Base-by-base conservation (phyloP, 345 rosid genomes). In the Aquilaria yunnanensis region DNA sequence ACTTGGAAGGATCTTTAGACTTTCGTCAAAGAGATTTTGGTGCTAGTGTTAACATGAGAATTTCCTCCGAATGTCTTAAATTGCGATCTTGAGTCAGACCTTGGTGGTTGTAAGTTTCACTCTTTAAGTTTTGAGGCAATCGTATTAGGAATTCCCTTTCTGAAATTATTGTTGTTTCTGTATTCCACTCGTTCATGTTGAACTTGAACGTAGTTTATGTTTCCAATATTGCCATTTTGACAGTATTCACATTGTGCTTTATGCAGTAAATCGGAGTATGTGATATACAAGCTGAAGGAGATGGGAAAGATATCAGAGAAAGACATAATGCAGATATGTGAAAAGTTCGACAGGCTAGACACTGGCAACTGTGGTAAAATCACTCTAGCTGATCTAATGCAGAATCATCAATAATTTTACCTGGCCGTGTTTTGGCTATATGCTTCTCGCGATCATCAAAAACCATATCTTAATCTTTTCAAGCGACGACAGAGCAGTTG, bases 211-310 rank as follows among this genome's bases (percentile, higher is more conserved):
- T 11, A 34, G 2, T 12, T 3, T 1, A 47, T 52, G 16, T 48
- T 2, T 12, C 14, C 34, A 30, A 31, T 29, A 37, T n/a, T 31
- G 67, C 12, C 14, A 7, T 47, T 33, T 32, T 59, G 10, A 56
- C 57, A 43, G 56, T 50, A 43, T 63, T 46, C 1, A 6, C 13
- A 49, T 23, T 23, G 23, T 59, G 59, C 69, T 0, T 14, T 53
- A 46, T 65, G 72, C 78, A 85, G 95, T 66, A 84, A 82, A 75
- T 78, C 89, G 11, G 97, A 89, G 70, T 92, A 71, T 65, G 87
- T 81, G 12, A 76, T 92, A 75, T 88, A 86, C 88, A 85, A 85
- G 81, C 84, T 88, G 52, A 86, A 79, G 77, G 87, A 83, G 75
- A 85, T 88, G 92, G 85, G 74, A 30, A 83, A 80, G 75, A 73